Percentiles rank a stretch among this genome's conserved stretches.
phyloP scores from a whole-genome alignment of 176 grass and related monocot genomes.

The Tuctoria greenei region DNA sequence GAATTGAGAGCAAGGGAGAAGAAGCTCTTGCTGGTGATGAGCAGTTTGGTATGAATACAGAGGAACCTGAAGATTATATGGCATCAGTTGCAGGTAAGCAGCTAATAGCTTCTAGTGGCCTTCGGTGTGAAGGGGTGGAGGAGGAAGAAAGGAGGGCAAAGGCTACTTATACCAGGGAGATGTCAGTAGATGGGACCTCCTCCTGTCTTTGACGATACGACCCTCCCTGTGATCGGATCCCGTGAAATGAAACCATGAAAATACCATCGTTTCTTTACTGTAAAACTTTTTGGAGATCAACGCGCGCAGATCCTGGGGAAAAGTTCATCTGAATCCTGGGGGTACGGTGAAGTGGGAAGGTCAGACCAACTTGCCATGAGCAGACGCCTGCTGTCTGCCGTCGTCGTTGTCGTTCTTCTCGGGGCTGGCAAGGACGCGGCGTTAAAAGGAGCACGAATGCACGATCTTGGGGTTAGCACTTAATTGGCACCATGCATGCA shows the following conservation, averaged over 20 bases:
- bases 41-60: not conserved
- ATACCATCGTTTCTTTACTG: not conserved
- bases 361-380: slow-evolving; percentile 9
- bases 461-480: not conserved
- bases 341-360: not conserved
- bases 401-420: not conserved
- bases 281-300: not conserved
- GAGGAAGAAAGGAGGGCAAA: slow-evolving; percentile 31
- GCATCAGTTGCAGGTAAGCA: not conserved
- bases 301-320: not conserved
- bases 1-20: not conserved
- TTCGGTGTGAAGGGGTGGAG: not conserved
- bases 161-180: slow-evolving; percentile 59
- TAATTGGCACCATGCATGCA: not conserved
- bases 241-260: not conserved
- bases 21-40: not conserved
- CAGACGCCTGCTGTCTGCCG: slow-evolving; percentile 10
- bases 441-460: slow-evolving; percentile 35
- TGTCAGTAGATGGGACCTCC: slow-evolving; percentile 15
- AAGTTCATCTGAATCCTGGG: not conserved
- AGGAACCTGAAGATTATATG: not conserved
- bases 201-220: not conserved
- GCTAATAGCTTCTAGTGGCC: not conserved
- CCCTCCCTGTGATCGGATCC: slow-evolving; percentile 6
- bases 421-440: not conserved